Evolutionary conservation across 345 rosid genomes (phyloP), one percentile per base, ranked within the genome.

Genomic region (thale cress (Arabidopsis thaliana)): DNA sequence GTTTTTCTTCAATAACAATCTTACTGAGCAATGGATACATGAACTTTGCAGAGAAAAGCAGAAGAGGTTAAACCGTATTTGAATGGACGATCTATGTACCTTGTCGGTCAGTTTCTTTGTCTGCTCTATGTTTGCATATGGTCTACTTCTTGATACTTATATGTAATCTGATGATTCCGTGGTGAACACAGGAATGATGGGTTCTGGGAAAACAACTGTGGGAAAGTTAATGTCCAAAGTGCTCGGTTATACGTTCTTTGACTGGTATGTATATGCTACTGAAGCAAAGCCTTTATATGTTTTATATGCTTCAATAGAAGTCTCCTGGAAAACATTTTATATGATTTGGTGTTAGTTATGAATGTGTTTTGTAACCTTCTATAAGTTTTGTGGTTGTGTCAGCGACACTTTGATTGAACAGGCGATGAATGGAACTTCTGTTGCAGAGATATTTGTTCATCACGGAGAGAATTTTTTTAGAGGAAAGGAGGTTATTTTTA

Each of bases 141-240:
- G 52, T 50, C 20, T 59, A 45, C 50, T 28, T 73, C 37, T 36
- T 22, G 34, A n/a, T n/a, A 55, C 78, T 46, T 8, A 28, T 34
- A 22, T 28, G 14, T 56, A 49, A 14, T 33, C 40, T 76, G 69
- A 76, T 50, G 69, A 51, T 36, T 53, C 2, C 33, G 25, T 78
- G 22, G 24, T 63, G 28, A 52, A 57, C 64, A 61, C 81, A 92
- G 97, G 99, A 53, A 87, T 92, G 93, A 92, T 95, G 99, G 99
- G 97, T 42, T 95, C 97, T 9, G 99, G 99, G 65, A 95, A 95
- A 84, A 89, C 99, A 20, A 95, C 98, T 0, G 89, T 90, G 40
- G 99, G 99, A 36, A 87, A 90, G 84, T 63, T 92, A 82, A 78
- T 95, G 65, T 80, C 99, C 5, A 82, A 80, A 69, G 93, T 77